Percentiles rank a stretch among this genome's conserved stretches.
These are phyloP conservation scores for Suillus plorans DNA, from an alignment of 768 basidiomycete genomes.

Conservation along the genomic window DNA sequence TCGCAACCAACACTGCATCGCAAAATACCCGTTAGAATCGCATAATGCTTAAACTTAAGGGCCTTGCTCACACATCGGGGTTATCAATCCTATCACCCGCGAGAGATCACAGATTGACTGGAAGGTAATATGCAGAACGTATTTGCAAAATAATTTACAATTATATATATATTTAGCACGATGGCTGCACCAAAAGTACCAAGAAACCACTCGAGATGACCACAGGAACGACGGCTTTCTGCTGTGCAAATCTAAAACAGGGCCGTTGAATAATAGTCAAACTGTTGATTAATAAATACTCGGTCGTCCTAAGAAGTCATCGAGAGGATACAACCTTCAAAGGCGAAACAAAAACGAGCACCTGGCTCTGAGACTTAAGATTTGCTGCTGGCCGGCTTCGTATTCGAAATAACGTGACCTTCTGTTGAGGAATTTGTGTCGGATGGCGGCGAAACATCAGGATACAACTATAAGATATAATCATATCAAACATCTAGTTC, in stretches of 20 bases:
- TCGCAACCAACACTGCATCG: too few relatives aligned
- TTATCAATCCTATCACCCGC: too few relatives aligned
- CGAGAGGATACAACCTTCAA: neutral
- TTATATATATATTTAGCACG: too few relatives aligned
- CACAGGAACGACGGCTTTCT: neutral
- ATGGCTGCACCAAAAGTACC: neutral
- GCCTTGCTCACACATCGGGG: too few relatives aligned
- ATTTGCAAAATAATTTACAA: too few relatives aligned
- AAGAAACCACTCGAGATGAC: neutral
- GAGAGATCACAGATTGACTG: too few relatives aligned
- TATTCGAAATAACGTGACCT: neutral
- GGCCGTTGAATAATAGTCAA: neutral
- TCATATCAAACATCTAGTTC: neutral
- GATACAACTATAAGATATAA: constrained; percentile 11
- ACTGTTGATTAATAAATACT: neutral
- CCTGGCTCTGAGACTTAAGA: neutral
- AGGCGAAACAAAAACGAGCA: neutral
- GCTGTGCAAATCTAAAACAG: neutral
- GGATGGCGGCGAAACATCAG: constrained; percentile 5
- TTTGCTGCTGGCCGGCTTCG: neutral
- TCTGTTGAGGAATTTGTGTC: neutral
- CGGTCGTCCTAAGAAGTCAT: neutral
- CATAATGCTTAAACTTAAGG: neutral
- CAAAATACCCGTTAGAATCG: too few relatives aligned
- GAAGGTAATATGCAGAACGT: too few relatives aligned